Conservation (phyloP, 192 early-diverging fungal genomes). For the Coemansia sp. region DNA sequence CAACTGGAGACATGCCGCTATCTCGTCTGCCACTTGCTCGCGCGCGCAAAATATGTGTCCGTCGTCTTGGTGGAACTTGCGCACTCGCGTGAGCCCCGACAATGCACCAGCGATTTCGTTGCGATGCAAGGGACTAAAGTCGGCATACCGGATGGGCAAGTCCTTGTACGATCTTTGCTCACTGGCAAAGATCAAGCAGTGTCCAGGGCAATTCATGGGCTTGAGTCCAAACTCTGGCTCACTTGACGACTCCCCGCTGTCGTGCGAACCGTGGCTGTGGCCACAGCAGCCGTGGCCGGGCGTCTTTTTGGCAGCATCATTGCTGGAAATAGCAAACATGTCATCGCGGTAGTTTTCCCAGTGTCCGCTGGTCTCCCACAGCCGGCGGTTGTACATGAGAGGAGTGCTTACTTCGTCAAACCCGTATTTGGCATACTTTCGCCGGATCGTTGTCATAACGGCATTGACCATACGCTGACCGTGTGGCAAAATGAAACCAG, state of each 20-base stretch:
- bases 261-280: slow-evolving; percentile 24
- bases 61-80: slow-evolving; percentile 97
- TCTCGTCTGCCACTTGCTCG: slow-evolving; percentile 80
- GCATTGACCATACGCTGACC: slow-evolving; percentile 81
- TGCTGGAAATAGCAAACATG: slow-evolving; percentile 73
- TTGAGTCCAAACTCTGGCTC: slow-evolving; percentile 84
- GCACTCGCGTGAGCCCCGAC: slow-evolving; percentile 87
- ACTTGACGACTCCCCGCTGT: slow-evolving; percentile 20
- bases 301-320: slow-evolving; percentile 4
- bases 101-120: slow-evolving; percentile 92
- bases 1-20: slow-evolving; percentile 73
- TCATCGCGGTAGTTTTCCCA: slow-evolving; percentile 97
- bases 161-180: slow-evolving; percentile 83
- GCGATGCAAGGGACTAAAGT: slow-evolving; percentile 92
- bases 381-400: slow-evolving; percentile 85
- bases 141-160: slow-evolving; percentile 85
- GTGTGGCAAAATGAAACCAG: slow-evolving; percentile 75
- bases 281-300: slow-evolving; percentile 28
- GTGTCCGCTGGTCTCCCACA: slow-evolving; percentile 94
- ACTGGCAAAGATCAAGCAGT: slow-evolving; percentile 88
- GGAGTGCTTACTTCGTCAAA: slow-evolving; percentile 93
- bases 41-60: slow-evolving; percentile 93
- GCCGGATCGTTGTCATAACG: slow-evolving; percentile 73
- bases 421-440: slow-evolving; percentile 74
- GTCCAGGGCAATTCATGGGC: slow-evolving; percentile 98